phyloP scores from a whole-genome alignment of 1,284 basidiomycete genomes.

The Phlebopus sp. region DNA sequence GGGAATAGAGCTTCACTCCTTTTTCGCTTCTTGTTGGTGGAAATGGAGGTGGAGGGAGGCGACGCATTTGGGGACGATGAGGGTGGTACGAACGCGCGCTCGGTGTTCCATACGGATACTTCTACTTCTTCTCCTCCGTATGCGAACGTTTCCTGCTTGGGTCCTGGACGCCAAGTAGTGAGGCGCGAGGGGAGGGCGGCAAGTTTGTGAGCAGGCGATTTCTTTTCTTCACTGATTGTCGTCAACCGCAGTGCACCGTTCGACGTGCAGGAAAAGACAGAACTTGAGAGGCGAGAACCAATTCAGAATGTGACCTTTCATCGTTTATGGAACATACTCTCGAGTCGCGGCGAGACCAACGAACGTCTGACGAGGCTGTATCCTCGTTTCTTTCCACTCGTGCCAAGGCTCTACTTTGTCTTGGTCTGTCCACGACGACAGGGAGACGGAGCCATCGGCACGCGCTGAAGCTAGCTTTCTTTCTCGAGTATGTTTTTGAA shows the following conservation, averaged over 20 bases:
- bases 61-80: slow-evolving; percentile 15
- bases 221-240: slow-evolving; percentile 27
- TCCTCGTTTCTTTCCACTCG: slow-evolving; percentile 63
- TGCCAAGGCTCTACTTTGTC: slow-evolving; percentile 37
- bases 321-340: slow-evolving; percentile 22
- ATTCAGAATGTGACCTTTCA: slow-evolving; percentile 10
- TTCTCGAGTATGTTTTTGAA: slow-evolving; percentile 33
- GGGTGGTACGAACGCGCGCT: slow-evolving; percentile 54
- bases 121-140: slow-evolving; percentile 90
- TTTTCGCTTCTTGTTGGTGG: slow-evolving; percentile 63
- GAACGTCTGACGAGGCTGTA: slow-evolving; percentile 51
- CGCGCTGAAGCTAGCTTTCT: slow-evolving; percentile 61
- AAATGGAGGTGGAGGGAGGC: slow-evolving; percentile 15
- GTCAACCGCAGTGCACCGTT: slow-evolving; percentile 65
- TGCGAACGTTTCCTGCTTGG: slow-evolving; percentile 57
- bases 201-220: slow-evolving; percentile 24
- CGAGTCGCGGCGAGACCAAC: slow-evolving; percentile 54
- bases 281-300: slow-evolving; percentile 12
- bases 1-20: slow-evolving; percentile 60
- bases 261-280: slow-evolving; percentile 64
- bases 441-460: slow-evolving; percentile 50
- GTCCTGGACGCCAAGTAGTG: slow-evolving; percentile 61
- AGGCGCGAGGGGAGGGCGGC: slow-evolving; percentile 61
- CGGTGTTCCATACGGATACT: slow-evolving; percentile 77
- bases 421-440: slow-evolving; percentile 43